Evolutionary conservation across 1,139 yeast genomes (phyloP).

Genomic region (Magnusiomyces paraingens): DNA sequence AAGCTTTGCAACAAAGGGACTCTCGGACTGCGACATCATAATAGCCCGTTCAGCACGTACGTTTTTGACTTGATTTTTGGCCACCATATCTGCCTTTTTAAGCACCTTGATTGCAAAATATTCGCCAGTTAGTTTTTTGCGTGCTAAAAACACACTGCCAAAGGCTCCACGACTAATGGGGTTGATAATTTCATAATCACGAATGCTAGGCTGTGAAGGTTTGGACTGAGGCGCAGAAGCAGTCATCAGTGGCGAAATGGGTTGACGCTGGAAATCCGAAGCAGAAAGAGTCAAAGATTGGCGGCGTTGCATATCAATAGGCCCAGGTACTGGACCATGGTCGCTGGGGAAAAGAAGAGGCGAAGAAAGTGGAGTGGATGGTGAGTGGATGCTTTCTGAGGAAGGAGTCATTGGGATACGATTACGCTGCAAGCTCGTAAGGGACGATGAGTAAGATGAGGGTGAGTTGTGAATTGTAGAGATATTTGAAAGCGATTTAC

Average conservation of each 20-base stretch:
- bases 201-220: constrained; percentile 57
- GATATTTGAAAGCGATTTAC: constrained; percentile 1
- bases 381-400: constrained; percentile 18
- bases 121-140: constrained; percentile 81
- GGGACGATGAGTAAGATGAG: constrained; percentile 7
- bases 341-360: constrained; percentile 29
- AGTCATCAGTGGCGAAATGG: constrained; percentile 73
- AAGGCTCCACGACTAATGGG: constrained; percentile 97
- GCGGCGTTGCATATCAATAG: constrained; percentile 20
- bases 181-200: constrained; percentile 83
- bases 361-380: constrained; percentile 28
- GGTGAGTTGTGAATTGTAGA: constrained; percentile 1
- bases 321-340: constrained; percentile 1
- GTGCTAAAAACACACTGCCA: constrained; percentile 88
- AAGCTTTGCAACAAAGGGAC: constrained; percentile 88
- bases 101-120: constrained; percentile 94
- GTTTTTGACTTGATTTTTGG: constrained; percentile 91
- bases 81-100: constrained; percentile 91
- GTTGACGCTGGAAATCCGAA: constrained; percentile 32
- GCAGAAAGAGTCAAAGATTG: constrained; percentile 23
- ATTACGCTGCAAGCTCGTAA: constrained; percentile 15
- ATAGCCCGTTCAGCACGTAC: constrained; percentile 94
- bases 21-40: constrained; percentile 93
- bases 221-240: constrained; percentile 45
- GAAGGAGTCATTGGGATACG: constrained; percentile 12